Percentiles rank a stretch among this genome's conserved stretches.
Conservation (phyloP, 768 basidiomycete genomes). For the Auricularia sp. region DNA sequence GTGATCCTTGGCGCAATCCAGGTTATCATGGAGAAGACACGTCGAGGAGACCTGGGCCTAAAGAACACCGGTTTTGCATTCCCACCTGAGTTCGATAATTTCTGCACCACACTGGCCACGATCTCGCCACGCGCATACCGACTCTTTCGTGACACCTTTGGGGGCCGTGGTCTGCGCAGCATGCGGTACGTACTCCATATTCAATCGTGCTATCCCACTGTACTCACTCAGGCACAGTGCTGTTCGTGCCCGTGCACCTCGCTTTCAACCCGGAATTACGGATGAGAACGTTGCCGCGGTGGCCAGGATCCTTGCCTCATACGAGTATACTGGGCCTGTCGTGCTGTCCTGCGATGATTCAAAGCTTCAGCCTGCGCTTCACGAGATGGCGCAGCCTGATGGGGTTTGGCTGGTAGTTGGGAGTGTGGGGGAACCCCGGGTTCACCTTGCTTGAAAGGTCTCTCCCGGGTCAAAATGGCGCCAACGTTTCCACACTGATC, state of each 20-base stretch:
- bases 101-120: constrained; percentile 13
- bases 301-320: background rate
- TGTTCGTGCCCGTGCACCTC: constrained; percentile 8
- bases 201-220: background rate
- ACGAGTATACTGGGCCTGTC: constrained; percentile 11
- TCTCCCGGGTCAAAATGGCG: too few species aligned
- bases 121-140: constrained; percentile 9
- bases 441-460: too few species aligned
- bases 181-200: constrained; percentile 6
- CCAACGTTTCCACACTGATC: too few species aligned
- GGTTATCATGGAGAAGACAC: constrained; percentile 11
- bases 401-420: constrained; percentile 12
- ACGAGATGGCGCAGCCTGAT: constrained; percentile 10
- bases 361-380: constrained; percentile 10
- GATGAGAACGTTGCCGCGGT: constrained; percentile 8
- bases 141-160: constrained; percentile 12
- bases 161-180: constrained; percentile 11
- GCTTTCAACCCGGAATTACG: constrained; percentile 10
- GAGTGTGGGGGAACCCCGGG: constrained; percentile 5
- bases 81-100: constrained; percentile 9
- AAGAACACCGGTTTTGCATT: constrained; percentile 12
- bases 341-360: constrained; percentile 16
- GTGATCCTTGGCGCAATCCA: constrained; percentile 14
- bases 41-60: constrained; percentile 8
- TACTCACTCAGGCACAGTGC: constrained; percentile 2